A percentile compares a stretch with the other conserved stretches of the same genome.
phyloP scores from a whole-genome alignment of 306 rosid genomes.

The Pyrus bretschneideri region DNA sequence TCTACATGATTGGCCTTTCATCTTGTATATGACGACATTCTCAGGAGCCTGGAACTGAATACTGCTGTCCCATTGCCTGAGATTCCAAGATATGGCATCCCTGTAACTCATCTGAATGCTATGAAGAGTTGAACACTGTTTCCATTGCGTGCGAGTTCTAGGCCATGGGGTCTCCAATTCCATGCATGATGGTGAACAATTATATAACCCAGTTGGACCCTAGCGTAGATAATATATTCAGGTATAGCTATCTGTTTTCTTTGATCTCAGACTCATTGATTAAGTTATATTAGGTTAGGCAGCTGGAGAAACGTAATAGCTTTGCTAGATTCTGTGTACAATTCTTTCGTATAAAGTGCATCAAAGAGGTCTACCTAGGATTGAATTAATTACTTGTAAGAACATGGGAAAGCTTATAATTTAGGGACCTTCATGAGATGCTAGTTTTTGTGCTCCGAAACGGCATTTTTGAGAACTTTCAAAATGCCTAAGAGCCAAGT shows the following conservation, averaged over 20 bases:
- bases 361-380: constrained; percentile 28
- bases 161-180: constrained; percentile 17
- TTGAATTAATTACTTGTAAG: constrained; percentile 12
- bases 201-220: constrained; percentile 28
- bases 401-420: constrained; percentile 20
- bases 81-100: constrained; percentile 28
- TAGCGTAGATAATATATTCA: constrained; percentile 34
- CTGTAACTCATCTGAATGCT: constrained; percentile 26
- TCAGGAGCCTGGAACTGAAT: constrained; percentile 24
- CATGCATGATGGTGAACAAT: constrained; percentile 32
- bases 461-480: constrained; percentile 3
- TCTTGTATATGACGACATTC: constrained; percentile 39
- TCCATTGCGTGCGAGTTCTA: constrained; percentile 22
- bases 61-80: constrained; percentile 16
- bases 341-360: constrained; percentile 47
- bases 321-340: constrained; percentile 40
- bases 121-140: constrained; percentile 10
- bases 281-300: constrained; percentile 41
- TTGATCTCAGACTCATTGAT: constrained; percentile 15
- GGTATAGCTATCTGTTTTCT: constrained; percentile 28
- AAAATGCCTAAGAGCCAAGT: constrained; percentile 9
- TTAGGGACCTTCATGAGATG: constrained; percentile 25
- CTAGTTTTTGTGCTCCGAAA: constrained; percentile 11
- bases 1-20: constrained; percentile 18
- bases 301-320: constrained; percentile 29